phyloP scores from a whole-genome alignment of 2,329 filamentous ascomycete genomes.

The Colletotrichum chlorophyti region DNA sequence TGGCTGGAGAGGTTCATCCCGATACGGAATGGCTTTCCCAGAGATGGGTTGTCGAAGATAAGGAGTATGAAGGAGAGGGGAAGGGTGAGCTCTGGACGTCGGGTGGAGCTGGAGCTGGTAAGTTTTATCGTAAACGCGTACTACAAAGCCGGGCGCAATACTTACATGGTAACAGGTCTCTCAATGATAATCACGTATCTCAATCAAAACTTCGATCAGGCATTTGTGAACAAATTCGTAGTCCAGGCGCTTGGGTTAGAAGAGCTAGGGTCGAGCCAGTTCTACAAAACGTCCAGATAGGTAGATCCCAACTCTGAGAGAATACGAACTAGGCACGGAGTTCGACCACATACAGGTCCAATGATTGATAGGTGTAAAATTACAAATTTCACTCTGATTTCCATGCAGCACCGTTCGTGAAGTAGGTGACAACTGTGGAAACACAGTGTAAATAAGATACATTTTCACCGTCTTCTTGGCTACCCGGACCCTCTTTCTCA shows the following conservation, averaged over 20 bases:
- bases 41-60: conserved; percentile 45
- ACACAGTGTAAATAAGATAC: no score
- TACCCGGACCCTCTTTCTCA: no score
- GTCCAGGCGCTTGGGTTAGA: conserved; percentile 5
- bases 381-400: no score
- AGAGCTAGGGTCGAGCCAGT: conserved; percentile 20
- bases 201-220: conserved; percentile 19
- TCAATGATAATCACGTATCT: conserved; percentile 19
- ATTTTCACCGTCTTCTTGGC: no score
- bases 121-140: background rate
- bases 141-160: no score
- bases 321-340: no score
- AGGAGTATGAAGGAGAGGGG: conserved; percentile 34
- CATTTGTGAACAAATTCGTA: conserved; percentile 14
- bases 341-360: no score
- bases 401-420: no score
- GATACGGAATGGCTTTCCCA: conserved; percentile 44
- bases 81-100: conserved; percentile 45
- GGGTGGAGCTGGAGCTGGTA: conserved; percentile 45
- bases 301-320: no score
- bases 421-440: no score
- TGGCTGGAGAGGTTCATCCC: conserved; percentile 38
- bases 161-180: background rate
- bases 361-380: no score
- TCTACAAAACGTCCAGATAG: conserved; percentile 13